phyloP scores from a whole-genome alignment of 139 green algal genomes.

The Chlorella sp. region DNA sequence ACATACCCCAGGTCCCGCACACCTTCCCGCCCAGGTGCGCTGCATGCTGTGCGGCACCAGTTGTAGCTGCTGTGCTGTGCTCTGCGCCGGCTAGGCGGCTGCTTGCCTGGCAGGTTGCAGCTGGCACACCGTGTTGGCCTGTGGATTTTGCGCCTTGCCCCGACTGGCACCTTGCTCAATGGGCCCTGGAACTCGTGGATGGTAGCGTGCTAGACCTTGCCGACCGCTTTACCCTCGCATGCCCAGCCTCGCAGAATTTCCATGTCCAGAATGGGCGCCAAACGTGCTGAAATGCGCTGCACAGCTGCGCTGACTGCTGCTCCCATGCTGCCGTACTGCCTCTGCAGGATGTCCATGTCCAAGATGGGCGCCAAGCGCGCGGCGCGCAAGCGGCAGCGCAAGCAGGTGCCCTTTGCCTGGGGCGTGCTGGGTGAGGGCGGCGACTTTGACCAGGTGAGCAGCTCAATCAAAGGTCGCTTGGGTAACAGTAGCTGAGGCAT shows the following conservation, averaged over 20 bases:
- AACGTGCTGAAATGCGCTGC: no score
- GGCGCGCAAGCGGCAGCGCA: neutral
- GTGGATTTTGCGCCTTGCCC: no score
- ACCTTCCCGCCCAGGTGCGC: constrained; percentile 42
- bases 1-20: constrained; percentile 36
- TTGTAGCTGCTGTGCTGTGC: no score
- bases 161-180: no score
- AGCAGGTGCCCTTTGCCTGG: constrained; percentile 15
- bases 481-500: no score
- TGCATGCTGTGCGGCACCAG: no score
- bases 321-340: neutral
- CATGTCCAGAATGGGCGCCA: neutral
- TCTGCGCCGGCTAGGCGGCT: no score
- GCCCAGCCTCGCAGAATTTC: neutral
- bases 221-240: neutral
- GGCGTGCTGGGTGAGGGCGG: constrained; percentile 19
- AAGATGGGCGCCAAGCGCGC: neutral
- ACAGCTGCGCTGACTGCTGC: no score
- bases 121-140: no score
- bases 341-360: neutral
- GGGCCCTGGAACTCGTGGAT: no score
- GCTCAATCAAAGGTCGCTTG: neutral
- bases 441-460: constrained; percentile 20
- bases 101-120: no score
- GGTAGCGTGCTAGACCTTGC: no score